Base-by-base conservation (phyloP, 495 filamentous ascomycete genomes). In the Podospora sp. region DNA sequence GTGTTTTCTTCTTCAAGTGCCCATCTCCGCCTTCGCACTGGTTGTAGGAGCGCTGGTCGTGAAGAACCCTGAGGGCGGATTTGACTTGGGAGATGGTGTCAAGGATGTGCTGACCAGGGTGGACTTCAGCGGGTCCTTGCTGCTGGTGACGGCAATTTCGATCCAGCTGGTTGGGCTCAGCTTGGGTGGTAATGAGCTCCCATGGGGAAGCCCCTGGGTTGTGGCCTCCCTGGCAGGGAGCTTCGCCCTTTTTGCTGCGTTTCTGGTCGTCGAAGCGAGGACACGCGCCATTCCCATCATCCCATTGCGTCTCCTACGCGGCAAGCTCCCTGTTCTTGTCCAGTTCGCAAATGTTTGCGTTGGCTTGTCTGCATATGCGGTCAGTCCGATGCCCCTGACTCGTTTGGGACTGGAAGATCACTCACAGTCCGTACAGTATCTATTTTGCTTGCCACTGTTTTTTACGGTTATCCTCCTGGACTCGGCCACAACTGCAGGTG, bases 381-480 rank as follows among this genome's bases (percentile, higher is more conserved):
- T 89, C 69, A 70, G 85, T 81, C 6, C 18, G 0, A 21, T 21
- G 11, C n/a, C 46, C 26, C 18, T 27, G 46, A 20, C 25, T 21
- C 11, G 18, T 21, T 8, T 53, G 25, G 46, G 25, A 12, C 24
- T 14, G 18, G 8, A 4, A 33, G 29, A 52, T 20, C 62, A 53
- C 49, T n/a, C 7, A 26, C 26, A 6, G 16, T 20, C 20, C 24
- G 46, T 16, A 53, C 61, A 90, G 87, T 90, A 87, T 66, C 83
- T 90, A 52, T 90, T 90, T 71, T 86, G 83, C 11, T 82, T 89
- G 1, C 87, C 88, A 4, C 75, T 90, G 16, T 86, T 88, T 62
- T 89, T 89, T 72, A 87, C 89, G 68, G 83, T 88, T 1, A 82
- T 89, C 12, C 76, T 89, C 14, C 78, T 85, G 1, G 88, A 90